A percentile compares a stretch with the other conserved stretches of the same genome.
Conservation (phyloP, 164 flowering plant species). For the Nymphaea colorata region DNA sequence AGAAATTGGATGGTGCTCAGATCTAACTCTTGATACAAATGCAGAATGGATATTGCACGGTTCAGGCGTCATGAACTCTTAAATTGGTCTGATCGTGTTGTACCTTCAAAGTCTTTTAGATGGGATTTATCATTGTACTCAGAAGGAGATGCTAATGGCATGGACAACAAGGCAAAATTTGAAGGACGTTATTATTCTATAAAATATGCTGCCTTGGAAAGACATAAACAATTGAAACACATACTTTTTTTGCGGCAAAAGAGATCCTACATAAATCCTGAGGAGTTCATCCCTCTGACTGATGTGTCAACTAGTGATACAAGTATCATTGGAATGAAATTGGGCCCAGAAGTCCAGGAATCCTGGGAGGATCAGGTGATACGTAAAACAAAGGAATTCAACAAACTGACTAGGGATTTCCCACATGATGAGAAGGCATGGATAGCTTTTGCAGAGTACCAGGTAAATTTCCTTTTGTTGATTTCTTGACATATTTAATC, state of each 20-base stretch:
- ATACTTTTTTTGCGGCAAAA: slow-evolving; percentile 24
- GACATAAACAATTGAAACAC: slow-evolving; percentile 58
- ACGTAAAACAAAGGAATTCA: slow-evolving; percentile 52
- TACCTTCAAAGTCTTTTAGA: slow-evolving; percentile 14
- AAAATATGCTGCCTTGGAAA: slow-evolving; percentile 60
- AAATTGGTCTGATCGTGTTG: slow-evolving; percentile 14
- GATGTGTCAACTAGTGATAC: slow-evolving; percentile 17
- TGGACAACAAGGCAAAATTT: slow-evolving; percentile 51
- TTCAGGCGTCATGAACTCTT: slow-evolving; percentile 33
- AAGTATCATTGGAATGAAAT: slow-evolving; percentile 10
- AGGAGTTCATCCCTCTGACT: slow-evolving; percentile 50
- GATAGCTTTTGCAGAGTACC: slow-evolving; percentile 75
- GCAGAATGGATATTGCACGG: slow-evolving; percentile 85
- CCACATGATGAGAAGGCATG: slow-evolving; percentile 78
- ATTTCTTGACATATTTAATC: too few species aligned
- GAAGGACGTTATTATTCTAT: slow-evolving; percentile 83
- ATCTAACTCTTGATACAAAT: slow-evolving; percentile 2
- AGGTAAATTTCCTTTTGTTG: slow-evolving; percentile 5
- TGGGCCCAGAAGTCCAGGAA: slow-evolving; percentile 32
- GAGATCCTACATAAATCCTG: slow-evolving; percentile 12
- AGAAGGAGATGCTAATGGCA: slow-evolving; percentile 59
- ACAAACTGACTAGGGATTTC: slow-evolving; percentile 56
- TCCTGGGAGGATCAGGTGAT: slow-evolving; percentile 95
- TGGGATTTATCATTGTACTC: slow-evolving; percentile 25
- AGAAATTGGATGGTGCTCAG: too few species aligned